A percentile compares a stretch with the other conserved stretches of the same genome.
Conservation (phyloP, 1,139 yeast species). For the Saccharomyces pastorianus region DNA sequence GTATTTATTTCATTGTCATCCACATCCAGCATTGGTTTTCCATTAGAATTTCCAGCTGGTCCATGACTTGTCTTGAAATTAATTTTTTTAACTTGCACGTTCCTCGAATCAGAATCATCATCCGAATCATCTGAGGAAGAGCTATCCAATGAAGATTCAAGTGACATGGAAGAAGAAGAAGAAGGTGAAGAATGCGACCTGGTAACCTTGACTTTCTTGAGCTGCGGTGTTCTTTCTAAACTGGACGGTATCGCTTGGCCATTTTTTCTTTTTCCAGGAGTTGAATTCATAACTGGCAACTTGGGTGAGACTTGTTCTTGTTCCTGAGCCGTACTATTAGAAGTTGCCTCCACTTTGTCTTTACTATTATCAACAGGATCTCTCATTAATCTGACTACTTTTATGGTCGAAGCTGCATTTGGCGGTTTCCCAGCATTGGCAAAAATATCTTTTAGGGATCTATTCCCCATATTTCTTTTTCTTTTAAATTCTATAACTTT, state of each 20-base stretch:
- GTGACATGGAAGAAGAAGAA: not conserved
- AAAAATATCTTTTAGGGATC: not conserved
- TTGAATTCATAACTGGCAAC: not conserved
- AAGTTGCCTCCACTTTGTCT: not conserved
- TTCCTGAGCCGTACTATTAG: not conserved
- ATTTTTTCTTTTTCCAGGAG: not conserved
- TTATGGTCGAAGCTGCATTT: not conserved
- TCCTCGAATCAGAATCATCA: not conserved
- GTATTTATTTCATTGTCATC: not conserved
- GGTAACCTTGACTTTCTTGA: not conserved
- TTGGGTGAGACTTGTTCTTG: not conserved
- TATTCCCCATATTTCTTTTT: not conserved
- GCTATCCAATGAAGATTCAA: not conserved
- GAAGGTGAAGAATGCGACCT: not conserved
- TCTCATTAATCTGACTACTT: not conserved
- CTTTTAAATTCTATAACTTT: not conserved
- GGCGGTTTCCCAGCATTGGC: not conserved
- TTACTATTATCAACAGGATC: not conserved
- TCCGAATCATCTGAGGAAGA: not conserved
- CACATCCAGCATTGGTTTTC: not conserved
- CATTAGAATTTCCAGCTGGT: not conserved
- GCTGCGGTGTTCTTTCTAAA: not conserved
- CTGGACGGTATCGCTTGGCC: not conserved
- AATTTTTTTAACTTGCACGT: not conserved
- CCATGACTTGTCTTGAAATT: not conserved